Conservation (phyloP, 2,329 filamentous ascomycete genomes). For the Pleurostoma richardsiae region DNA sequence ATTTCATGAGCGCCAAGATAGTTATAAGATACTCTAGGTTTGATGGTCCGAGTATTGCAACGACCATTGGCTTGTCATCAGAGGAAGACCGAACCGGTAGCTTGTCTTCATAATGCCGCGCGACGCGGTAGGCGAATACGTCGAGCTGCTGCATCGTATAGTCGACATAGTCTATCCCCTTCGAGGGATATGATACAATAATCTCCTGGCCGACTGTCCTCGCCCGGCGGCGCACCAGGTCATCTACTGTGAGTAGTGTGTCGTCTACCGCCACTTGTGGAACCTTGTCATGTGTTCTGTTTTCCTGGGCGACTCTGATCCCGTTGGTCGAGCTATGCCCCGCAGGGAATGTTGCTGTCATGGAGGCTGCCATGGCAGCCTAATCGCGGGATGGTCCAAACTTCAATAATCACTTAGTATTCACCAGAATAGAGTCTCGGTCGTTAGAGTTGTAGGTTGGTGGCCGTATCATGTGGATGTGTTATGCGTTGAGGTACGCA, state of each 20-base stretch:
- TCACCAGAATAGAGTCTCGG: too few species aligned
- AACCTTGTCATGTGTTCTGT: not conserved
- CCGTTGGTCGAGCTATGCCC: too few species aligned
- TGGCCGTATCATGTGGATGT: too few species aligned
- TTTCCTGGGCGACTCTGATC: too few species aligned
- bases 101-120: constrained; percentile 11
- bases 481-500: too few species aligned
- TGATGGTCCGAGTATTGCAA: constrained; percentile 47
- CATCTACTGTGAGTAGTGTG: constrained; percentile 25
- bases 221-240: constrained; percentile 29
- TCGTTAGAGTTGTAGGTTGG: too few species aligned
- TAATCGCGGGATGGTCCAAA: too few species aligned
- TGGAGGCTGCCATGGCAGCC: too few species aligned
- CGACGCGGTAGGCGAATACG: constrained; percentile 24
- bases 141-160: constrained; percentile 41
- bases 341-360: too few species aligned
- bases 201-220: constrained; percentile 23
- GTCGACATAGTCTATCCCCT: constrained; percentile 36
- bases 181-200: constrained; percentile 36
- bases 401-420: too few species aligned
- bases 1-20: constrained; percentile 45
- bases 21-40: constrained; percentile 51
- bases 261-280: constrained; percentile 5
- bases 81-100: constrained; percentile 10
- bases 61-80: constrained; percentile 21